Conservation (phyloP, 495 filamentous ascomycete genomes). For the Neurospora tetraspora region DNA sequence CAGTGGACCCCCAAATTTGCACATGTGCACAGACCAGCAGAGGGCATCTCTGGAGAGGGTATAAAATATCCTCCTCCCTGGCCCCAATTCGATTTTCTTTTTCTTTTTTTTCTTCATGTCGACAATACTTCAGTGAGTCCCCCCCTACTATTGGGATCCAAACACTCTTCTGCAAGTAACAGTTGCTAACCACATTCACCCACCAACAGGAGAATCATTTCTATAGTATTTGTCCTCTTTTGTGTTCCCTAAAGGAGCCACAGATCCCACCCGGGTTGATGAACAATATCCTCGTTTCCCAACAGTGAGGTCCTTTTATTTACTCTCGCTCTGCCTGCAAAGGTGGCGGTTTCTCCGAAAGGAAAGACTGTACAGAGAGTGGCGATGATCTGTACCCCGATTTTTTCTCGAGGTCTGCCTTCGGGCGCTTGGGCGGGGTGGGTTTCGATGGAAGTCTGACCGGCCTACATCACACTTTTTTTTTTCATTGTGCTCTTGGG, state of each 20-base stretch:
- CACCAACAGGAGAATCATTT: slow-evolving; percentile 62
- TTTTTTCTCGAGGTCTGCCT: slow-evolving; percentile 33
- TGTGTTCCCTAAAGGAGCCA: slow-evolving; percentile 66
- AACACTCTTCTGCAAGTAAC: too few relatives aligned
- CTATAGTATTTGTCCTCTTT: slow-evolving; percentile 76
- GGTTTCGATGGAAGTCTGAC: slow-evolving; percentile 56
- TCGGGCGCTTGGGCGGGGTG: slow-evolving; percentile 46
- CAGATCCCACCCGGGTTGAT: slow-evolving; percentile 56
- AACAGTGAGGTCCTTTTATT: slow-evolving; percentile 45
- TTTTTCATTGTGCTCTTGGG: slow-evolving; percentile 40
- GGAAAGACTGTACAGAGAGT: slow-evolving; percentile 44
- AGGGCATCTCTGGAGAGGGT: slow-evolving; percentile 14
- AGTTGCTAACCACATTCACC: too few relatives aligned
- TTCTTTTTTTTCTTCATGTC: slow-evolving; percentile 40
- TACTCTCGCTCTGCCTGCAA: slow-evolving; percentile 43
- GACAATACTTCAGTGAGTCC: slow-evolving; percentile 50
- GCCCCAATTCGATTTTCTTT: slow-evolving; percentile 17
- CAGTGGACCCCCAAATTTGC: slow-evolving; percentile 24
- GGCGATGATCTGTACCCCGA: slow-evolving; percentile 55
- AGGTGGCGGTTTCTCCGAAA: slow-evolving; percentile 30
- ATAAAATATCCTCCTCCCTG: slow-evolving; percentile 20
- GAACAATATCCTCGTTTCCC: slow-evolving; percentile 48
- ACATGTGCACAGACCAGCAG: slow-evolving; percentile 22
- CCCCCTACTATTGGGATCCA: slow-evolving; percentile 25
- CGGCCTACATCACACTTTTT: slow-evolving; percentile 30